These are phyloP conservation scores for Chytriomyces confervae DNA, from an alignment of 192 early-diverging fungal species.

Conservation along the genomic window DNA sequence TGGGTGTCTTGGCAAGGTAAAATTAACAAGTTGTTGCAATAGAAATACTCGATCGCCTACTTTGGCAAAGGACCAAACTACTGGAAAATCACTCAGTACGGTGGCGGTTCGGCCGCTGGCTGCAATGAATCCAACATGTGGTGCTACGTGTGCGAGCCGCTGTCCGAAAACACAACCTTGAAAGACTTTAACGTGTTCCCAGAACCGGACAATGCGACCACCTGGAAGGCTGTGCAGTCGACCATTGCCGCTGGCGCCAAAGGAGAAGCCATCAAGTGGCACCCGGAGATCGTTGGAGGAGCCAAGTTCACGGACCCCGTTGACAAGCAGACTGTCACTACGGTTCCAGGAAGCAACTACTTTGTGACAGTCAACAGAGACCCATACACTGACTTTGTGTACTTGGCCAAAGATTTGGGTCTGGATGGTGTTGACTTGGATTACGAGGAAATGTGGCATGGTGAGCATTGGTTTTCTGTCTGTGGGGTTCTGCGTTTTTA, in stretches of 20 bases:
- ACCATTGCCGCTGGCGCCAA: not conserved
- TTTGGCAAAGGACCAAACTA: slow-evolving; percentile 1
- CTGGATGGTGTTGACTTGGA: slow-evolving; percentile 13
- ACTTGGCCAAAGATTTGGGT: not conserved
- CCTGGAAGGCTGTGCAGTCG: slow-evolving; percentile 13
- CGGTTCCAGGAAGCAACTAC: not conserved
- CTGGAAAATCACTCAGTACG: slow-evolving; percentile 23
- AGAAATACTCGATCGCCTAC: slow-evolving; percentile 27
- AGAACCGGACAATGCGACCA: slow-evolving; percentile 12
- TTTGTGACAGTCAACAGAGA: not conserved
- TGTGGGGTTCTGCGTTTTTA: not conserved
- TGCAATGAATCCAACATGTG: slow-evolving; percentile 24
- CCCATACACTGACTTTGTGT: not conserved
- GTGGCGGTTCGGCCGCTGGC: not conserved
- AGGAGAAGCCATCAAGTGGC: not conserved
- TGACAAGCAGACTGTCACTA: not conserved
- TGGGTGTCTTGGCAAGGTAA: no score
- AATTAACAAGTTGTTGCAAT: not conserved
- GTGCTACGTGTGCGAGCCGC: slow-evolving; percentile 26
- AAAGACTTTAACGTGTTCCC: slow-evolving; percentile 26
- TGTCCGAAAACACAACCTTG: not conserved
- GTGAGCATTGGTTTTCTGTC: not conserved
- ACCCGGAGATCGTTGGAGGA: not conserved
- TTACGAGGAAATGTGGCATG: slow-evolving; percentile 22
- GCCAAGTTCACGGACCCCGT: not conserved